These are phyloP conservation scores for Dysphania ambrosioides DNA, from an alignment of 148 eudicot species.

Conservation along the genomic window DNA sequence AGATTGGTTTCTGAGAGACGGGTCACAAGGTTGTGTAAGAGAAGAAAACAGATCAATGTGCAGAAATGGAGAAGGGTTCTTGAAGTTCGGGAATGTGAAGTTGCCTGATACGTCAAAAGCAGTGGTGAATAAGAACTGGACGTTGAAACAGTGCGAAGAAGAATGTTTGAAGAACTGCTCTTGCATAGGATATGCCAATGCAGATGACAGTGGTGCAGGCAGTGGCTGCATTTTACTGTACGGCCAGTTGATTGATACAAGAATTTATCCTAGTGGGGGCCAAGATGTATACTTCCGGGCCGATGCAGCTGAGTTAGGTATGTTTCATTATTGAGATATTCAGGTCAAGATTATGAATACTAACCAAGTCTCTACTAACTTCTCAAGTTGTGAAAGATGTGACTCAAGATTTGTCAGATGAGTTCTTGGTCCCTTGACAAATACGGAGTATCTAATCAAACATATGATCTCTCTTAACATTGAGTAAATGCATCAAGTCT, in stretches of 20 bases:
- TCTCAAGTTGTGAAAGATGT: background rate
- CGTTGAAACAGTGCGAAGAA: conserved; percentile 28
- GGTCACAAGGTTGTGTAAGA: conserved; percentile 40
- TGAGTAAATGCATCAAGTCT: background rate
- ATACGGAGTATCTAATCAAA: too few species aligned
- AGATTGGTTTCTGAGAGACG: conserved; percentile 52
- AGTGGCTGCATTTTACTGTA: conserved; percentile 42
- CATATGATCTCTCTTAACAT: background rate
- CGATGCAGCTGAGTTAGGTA: conserved; percentile 30
- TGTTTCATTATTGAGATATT: background rate
- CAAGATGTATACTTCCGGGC: conserved; percentile 44
- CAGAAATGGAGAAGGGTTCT: conserved; percentile 41
- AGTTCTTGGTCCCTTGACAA: background rate
- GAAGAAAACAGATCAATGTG: conserved; percentile 37
- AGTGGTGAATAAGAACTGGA: conserved; percentile 20
- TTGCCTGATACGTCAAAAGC: conserved; percentile 45
- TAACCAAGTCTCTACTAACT: conserved; percentile 6
- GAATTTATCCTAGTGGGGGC: conserved; percentile 36
- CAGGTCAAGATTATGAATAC: background rate
- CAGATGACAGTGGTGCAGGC: conserved; percentile 26
- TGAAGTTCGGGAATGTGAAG: conserved; percentile 36
- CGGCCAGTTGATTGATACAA: conserved; percentile 36
- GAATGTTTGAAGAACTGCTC: conserved; percentile 47
- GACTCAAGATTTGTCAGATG: background rate
- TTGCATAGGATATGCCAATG: conserved; percentile 41